These are phyloP conservation scores for Podaxis sp. DNA, from an alignment of 768 basidiomycete species.

Conservation along the genomic window DNA sequence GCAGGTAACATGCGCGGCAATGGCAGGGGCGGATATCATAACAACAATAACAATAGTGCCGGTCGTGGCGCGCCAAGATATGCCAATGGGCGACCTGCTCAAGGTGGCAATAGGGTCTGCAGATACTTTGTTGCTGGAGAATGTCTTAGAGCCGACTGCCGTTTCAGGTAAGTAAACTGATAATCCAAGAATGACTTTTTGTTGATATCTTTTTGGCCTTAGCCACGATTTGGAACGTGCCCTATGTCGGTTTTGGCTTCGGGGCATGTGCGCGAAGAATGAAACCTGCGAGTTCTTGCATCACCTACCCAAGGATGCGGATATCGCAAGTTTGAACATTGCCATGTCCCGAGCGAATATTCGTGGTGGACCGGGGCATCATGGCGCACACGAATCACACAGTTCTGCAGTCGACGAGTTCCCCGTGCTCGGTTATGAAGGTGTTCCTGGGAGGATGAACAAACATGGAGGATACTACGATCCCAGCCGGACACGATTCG, in stretches of 20 bases:
- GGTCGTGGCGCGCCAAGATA: constrained; percentile 37
- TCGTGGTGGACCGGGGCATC: constrained; percentile 35
- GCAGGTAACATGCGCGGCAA: constrained; percentile 32
- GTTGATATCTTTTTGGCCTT: constrained; percentile 15
- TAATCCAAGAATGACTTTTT: constrained; percentile 2
- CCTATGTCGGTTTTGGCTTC: constrained; percentile 94
- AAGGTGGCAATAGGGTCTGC: constrained; percentile 80
- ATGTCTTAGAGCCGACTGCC: constrained; percentile 93
- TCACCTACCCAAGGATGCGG: constrained; percentile 83
- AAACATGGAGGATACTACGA: constrained; percentile 59
- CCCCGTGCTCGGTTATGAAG: constrained; percentile 59
- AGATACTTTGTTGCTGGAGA: constrained; percentile 96
- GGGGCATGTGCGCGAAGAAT: constrained; percentile 95
- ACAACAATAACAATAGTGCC: constrained; percentile 27
- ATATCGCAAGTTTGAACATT: constrained; percentile 65
- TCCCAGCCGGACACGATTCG: constrained; percentile 85
- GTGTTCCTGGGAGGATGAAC: constrained; percentile 37
- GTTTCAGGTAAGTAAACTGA: constrained; percentile 75
- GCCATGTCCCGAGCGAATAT: constrained; percentile 69
- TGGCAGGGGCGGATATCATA: constrained; percentile 29
- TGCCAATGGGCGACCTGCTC: constrained; percentile 54
- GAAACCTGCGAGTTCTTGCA: constrained; percentile 97
- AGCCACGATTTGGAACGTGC: constrained; percentile 96
- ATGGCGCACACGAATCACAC: constrained; percentile 40
- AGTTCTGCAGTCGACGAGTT: constrained; percentile 62